Base-by-base conservation (phyloP, 2,329 filamentous ascomycete species). In the Pezicula neosporulosa region DNA sequence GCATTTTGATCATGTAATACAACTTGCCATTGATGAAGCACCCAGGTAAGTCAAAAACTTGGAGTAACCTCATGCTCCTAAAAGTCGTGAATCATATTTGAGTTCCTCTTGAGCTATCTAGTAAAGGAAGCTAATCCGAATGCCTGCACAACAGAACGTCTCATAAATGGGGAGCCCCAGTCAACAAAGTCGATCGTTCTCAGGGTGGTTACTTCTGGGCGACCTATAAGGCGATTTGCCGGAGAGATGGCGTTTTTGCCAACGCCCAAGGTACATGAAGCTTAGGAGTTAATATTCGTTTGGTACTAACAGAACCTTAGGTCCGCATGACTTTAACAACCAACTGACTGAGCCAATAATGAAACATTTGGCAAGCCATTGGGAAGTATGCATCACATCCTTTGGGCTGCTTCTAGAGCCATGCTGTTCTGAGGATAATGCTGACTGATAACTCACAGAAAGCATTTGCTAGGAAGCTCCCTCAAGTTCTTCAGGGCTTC, bases 171-270 rank as follows among this genome's bases (percentile, higher is more conserved):
- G 28, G 28, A 13, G 37, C 61, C 6, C 63, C 62, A 38, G 60
- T 68, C 19, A 66, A 68, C 50, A 53, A 57, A n/a, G 57, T 60
- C 24, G 55, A 71, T 52, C 69, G 64, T 28, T 36, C 55, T 13
- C 61, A 66, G 30, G 79, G 79, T 10, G 80, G 79, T 2, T 63
- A 80, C 12, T 57, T 62, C 33, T 84, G 69, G 67, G 24, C 66
- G 2, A 83, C 81, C 0, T 85, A 84, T 57, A 80, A 76, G 62
- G 82, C 82, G 9, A 72, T 77, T 2, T 77, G 77, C 47, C 69
- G 77, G 38, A 71, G 80, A 42, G 58, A 73, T 49, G 81, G 78
- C 5, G 69, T 71, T 3, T 82, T 67, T 57, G 58, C 64, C 2
- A 72, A 72, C 47, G 37, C 52, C 5, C 60, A 65, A 30, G 73